Base-by-base conservation (phyloP, 139 green algal genomes). In the Asterochloris erici region DNA sequence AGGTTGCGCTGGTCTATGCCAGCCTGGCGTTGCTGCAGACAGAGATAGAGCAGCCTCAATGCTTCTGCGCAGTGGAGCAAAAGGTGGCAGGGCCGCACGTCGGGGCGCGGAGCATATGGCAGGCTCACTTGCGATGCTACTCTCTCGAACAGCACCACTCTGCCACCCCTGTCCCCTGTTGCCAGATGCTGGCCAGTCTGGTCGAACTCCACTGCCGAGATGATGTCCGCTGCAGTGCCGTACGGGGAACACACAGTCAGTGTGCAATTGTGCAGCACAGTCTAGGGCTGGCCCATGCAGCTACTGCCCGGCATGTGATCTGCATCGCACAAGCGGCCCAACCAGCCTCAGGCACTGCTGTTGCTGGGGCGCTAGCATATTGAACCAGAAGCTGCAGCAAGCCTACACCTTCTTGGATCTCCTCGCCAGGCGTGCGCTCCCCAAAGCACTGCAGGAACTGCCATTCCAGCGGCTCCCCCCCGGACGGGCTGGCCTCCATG, bases 121-220 rank as follows among this genome's bases (percentile, higher is more conserved):
- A 81, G n/a, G 17, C 81, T 74, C 54, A 85, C 82, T 28, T 87
- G 87, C 26, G 79, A 82, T n/a, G 86, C 86, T 28, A 97, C 88
- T 24, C 91, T 77, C 85, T 99, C 97, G 88, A 99, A 98, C 13
- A 99, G 88, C 63, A 99, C 97, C 6, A 99, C 96, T 0, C 97
- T 87, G 0, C 97, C 97, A 24, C 97, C 97, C 28, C 94, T 89
- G 87, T 99, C 97, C 0, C 97, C 97, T 21, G 97, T 99, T 23
- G 97, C 97, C 23, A 99, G 83, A 82, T 97, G 93, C 60, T 98
- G 90, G 10, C 97, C 97, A 82, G 90, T 90, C 10, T 88, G 73
- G 82, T 99, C 95, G 87, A 99, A 99, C 86, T 99, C 95, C 16
- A 99, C 93, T 0, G 97, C 96, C 12, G 93, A 98, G 63, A 99